Conservation (phyloP, 768 basidiomycete species). For the Rhodotorula toruloides region DNA sequence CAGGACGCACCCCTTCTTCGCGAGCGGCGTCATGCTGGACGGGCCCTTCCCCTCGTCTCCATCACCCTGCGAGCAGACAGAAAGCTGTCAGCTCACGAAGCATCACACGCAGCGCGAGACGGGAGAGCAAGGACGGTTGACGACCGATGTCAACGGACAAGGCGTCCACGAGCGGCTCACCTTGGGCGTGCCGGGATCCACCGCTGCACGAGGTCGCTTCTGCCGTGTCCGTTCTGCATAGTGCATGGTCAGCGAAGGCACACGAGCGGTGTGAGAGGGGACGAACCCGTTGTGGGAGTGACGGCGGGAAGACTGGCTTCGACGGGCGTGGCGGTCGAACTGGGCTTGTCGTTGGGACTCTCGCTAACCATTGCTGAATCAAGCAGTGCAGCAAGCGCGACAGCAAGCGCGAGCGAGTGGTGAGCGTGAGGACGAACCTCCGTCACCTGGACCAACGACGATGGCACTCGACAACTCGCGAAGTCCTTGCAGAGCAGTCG, state of each 20-base stretch:
- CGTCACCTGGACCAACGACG: too few species aligned
- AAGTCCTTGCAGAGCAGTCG: too few species aligned
- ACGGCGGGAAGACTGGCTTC: not conserved
- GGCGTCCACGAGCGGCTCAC: not conserved
- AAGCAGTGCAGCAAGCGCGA: not conserved
- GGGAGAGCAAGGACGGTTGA: too few species aligned
- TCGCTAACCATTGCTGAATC: too few species aligned
- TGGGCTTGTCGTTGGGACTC: not conserved
- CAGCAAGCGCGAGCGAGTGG: too few species aligned
- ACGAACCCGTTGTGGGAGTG: not conserved
- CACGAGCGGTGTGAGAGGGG: not conserved
- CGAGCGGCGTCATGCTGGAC: conserved; percentile 24
- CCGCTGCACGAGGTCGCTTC: conserved; percentile 18
- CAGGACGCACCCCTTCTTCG: conserved; percentile 30
- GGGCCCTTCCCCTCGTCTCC: conserved; percentile 9
- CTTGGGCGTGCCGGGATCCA: conserved; percentile 26
- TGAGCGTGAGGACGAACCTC: too few species aligned
- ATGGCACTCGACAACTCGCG: too few species aligned
- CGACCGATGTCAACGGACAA: too few species aligned
- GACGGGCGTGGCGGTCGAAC: not conserved
- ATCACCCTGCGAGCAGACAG: conserved; percentile 19
- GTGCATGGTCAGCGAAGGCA: not conserved
- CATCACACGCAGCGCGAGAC: not conserved
- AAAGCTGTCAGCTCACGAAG: not conserved
- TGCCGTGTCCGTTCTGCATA: conserved; percentile 6